Evolutionary conservation across 163 green algal species (phyloP).

Genomic region (Scenedesmus sp.): DNA sequence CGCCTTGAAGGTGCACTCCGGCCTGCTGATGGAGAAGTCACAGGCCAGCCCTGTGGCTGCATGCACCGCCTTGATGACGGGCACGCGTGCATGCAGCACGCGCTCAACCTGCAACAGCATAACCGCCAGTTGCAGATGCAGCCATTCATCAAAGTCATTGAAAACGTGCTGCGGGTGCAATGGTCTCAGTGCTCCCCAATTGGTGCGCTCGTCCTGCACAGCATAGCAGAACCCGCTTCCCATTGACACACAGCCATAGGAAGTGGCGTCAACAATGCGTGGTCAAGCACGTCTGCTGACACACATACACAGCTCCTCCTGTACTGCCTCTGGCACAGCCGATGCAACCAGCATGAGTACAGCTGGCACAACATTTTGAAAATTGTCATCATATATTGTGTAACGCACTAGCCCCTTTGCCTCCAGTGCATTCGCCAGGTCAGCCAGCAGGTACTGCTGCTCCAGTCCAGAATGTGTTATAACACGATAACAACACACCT

Average conservation of each 20-base stretch:
- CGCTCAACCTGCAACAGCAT: slow-evolving; percentile 50
- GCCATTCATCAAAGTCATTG: too few species aligned
- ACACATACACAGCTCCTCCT: too few species aligned
- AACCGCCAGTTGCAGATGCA: too few species aligned
- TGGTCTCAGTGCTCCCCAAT: too few species aligned
- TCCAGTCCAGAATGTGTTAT: not conserved
- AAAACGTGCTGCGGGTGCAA: too few species aligned
- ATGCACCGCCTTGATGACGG: slow-evolving; percentile 66
- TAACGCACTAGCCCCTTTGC: not conserved
- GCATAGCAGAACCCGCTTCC: too few species aligned
- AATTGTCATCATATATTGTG: not conserved
- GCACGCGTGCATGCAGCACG: slow-evolving; percentile 63
- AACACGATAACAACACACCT: not conserved
- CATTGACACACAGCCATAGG: too few species aligned
- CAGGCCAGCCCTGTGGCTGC: slow-evolving; percentile 51
- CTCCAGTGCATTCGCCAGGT: slow-evolving; percentile 45
- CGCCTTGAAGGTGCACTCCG: slow-evolving; percentile 59
- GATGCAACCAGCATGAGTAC: not conserved
- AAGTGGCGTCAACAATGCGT: too few species aligned
- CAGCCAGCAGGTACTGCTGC: slow-evolving; percentile 3
- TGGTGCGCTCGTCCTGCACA: too few species aligned
- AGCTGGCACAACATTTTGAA: not conserved
- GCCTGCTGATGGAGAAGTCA: slow-evolving; percentile 63
- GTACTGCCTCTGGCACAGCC: too few species aligned
- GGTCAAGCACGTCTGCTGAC: too few species aligned